Base-by-base conservation (phyloP, 768 basidiomycete species). In the Bullera alba region DNA sequence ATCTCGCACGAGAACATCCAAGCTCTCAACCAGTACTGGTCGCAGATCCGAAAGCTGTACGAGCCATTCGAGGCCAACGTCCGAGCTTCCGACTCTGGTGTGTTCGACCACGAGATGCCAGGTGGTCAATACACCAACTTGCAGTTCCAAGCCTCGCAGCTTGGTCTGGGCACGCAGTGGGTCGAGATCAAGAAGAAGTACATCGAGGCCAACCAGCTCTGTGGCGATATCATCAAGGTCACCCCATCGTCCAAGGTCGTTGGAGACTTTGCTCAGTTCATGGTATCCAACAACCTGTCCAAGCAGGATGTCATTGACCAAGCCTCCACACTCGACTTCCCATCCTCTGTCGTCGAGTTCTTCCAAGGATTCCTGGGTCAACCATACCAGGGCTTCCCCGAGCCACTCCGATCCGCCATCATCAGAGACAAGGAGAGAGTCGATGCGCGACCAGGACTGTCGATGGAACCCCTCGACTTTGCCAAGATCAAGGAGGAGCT, bases 341-440 rank as follows among this genome's bases (percentile, higher is more conserved):
- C 95, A 7, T 91, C 88, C 8, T 68, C 65, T 15, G 75, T 76
- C 41, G 69, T 75, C 48, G 93, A 97, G 67, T 99, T 95, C 80
- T 96, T 96, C 89, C 92, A 96, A 72, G 95, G 95, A 16, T 93
- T 91, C 75, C 86, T 99, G 56, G 93, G 95, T 27, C 90, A 96
- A 70, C 95, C 95, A 48, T 85, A 88, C 68, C 95, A 91, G 70
- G 93, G 95, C 42, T 97, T 97, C 86, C 95, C 95, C 50, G 95
- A 99, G 72, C 91, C 93, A 34, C 76, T 99, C 56, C 88, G 95
- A 57, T 80, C 83, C 57, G 80, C 83, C 58, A 80, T 99, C 68
- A 99, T 97, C 70, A 83, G 95, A 65, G 83, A 90, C 74, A 92
- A 91, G 74, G 83, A 85, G 38, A 82, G 87, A 73, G 93, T 97